Conservation (phyloP, 805 yeast species). For the Nakazawaea ambrosiae region DNA sequence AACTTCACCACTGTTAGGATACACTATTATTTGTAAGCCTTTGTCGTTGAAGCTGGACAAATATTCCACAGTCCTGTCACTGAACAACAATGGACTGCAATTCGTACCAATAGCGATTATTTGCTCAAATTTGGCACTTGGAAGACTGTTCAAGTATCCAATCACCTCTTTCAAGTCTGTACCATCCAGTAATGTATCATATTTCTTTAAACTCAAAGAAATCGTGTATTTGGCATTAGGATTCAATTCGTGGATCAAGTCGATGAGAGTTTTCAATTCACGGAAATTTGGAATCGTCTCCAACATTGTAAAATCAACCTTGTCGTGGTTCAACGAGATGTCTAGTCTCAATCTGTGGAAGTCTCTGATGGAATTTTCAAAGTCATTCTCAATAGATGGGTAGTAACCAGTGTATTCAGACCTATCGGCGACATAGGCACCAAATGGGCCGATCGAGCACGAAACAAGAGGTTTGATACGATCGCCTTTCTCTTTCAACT, state of each 20-base stretch:
- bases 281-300: constrained; percentile 65
- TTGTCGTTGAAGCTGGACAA: constrained; percentile 12
- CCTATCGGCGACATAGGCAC: constrained; percentile 61
- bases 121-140: constrained; percentile 17
- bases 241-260: constrained; percentile 27
- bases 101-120: constrained; percentile 59
- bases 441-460: constrained; percentile 76
- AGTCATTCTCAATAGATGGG: constrained; percentile 24
- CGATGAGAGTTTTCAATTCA: constrained; percentile 47
- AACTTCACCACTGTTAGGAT: constrained; percentile 73
- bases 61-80: constrained; percentile 31
- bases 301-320: constrained; percentile 52
- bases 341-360: constrained; percentile 46
- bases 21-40: constrained; percentile 30
- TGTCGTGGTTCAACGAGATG: constrained; percentile 28
- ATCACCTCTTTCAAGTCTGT: constrained; percentile 30
- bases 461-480: constrained; percentile 26
- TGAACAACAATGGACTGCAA: constrained; percentile 46
- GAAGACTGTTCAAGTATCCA: constrained; percentile 15
- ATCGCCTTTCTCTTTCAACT: background rate
- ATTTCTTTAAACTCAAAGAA: constrained; percentile 33
- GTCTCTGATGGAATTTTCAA: constrained; percentile 22
- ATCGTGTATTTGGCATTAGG: constrained; percentile 15
- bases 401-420: constrained; percentile 72
- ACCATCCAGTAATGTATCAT: constrained; percentile 42